These are phyloP conservation scores for Candida nanaspora DNA, from an alignment of 805 yeast species.

Conservation along the genomic window DNA sequence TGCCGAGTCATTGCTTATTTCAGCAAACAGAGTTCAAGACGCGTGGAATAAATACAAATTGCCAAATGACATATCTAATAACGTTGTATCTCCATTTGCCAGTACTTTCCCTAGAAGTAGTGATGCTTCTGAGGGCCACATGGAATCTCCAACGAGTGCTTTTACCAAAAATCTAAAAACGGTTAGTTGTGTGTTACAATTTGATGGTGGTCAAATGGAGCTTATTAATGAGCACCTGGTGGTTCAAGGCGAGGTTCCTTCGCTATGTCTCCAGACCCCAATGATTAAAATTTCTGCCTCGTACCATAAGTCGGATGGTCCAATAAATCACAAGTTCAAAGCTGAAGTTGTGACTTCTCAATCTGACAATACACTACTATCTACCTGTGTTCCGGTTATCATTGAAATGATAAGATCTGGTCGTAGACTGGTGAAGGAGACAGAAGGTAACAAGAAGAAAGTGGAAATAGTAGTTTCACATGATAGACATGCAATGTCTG, in stretches of 20 bases:
- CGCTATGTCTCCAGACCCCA: slow-evolving; percentile 68
- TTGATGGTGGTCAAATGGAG: slow-evolving; percentile 63
- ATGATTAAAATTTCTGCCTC: slow-evolving; percentile 53
- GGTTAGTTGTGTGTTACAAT: slow-evolving; percentile 45
- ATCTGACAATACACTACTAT: slow-evolving; percentile 62
- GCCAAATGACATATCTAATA: background rate
- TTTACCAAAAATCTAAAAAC: slow-evolving; percentile 17
- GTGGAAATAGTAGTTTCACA: background rate
- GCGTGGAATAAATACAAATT: background rate
- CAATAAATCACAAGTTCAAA: slow-evolving; percentile 37
- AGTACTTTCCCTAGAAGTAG: slow-evolving; percentile 6
- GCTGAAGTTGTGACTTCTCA: slow-evolving; percentile 55
- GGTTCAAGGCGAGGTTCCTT: slow-evolving; percentile 32
- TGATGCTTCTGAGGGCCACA: no score
- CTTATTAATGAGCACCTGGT: slow-evolving; percentile 39
- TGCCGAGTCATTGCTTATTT: slow-evolving; percentile 43
- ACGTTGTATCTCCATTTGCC: background rate
- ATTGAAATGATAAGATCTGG: slow-evolving; percentile 47
- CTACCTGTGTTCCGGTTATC: slow-evolving; percentile 75
- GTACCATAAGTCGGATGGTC: slow-evolving; percentile 35
- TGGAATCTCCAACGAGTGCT: no score
- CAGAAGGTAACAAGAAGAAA: slow-evolving; percentile 4
- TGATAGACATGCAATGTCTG: no score
- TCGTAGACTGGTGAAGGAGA: slow-evolving; percentile 37
- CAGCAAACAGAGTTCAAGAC: slow-evolving; percentile 31